These are phyloP conservation scores for Oleoguttula mirabilis DNA, from an alignment of 495 filamentous ascomycete species.

Conservation along the genomic window DNA sequence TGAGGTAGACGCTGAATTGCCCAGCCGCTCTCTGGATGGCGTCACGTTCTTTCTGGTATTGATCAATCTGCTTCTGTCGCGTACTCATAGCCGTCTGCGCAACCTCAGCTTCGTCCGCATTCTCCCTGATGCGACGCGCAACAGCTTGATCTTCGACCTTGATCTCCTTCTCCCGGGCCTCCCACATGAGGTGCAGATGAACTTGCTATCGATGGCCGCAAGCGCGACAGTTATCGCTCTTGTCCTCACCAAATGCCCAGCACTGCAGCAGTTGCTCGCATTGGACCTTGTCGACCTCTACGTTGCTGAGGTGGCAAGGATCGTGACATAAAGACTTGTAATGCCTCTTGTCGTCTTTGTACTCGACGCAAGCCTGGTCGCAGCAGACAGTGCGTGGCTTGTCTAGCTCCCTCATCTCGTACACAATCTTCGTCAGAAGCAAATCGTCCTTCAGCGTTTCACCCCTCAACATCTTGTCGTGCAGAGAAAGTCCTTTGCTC, in stretches of 20 bases:
- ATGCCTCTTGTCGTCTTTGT: too few relatives aligned
- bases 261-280: too few relatives aligned
- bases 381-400: too few relatives aligned
- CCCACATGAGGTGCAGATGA: constrained; percentile 29
- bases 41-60: constrained; percentile 25
- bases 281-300: too few relatives aligned
- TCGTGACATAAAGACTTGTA: too few relatives aligned
- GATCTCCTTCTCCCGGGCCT: constrained; percentile 19
- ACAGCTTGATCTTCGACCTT: constrained; percentile 21
- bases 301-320: too few relatives aligned
- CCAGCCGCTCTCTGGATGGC: constrained; percentile 29
- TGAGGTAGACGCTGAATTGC: constrained; percentile 31
- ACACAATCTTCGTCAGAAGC: too few relatives aligned
- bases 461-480: neutral
- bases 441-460: too few relatives aligned
- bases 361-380: too few relatives aligned
- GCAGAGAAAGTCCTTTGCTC: constrained; percentile 1
- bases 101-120: constrained; percentile 19
- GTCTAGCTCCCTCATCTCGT: too few relatives aligned
- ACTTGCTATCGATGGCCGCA: constrained; percentile 30
- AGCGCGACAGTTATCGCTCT: constrained; percentile 2
- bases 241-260: neutral
- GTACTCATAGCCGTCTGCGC: constrained; percentile 20
- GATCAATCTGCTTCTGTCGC: constrained; percentile 18
- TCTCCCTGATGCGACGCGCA: constrained; percentile 20